Evolutionary conservation across 805 yeast species (phyloP).

Genomic region (Wickerhamomyces subpelliculosus): DNA sequence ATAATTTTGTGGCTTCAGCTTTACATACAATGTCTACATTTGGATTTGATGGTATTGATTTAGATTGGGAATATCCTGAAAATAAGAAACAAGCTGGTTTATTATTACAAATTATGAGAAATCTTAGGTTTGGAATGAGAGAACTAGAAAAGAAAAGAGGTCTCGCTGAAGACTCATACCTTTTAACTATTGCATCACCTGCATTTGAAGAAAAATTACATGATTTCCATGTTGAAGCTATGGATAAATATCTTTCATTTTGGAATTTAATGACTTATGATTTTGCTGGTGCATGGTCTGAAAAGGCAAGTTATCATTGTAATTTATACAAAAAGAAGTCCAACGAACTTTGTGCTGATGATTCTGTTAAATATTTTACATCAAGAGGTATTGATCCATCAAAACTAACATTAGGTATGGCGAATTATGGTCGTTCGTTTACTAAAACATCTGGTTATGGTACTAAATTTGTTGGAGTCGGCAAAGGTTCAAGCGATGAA

Average conservation of each 20-base stretch:
- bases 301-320: conserved; percentile 56
- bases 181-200: conserved; percentile 74
- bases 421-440: conserved; percentile 69
- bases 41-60: conserved; percentile 84
- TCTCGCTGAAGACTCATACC: conserved; percentile 24
- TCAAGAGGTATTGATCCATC: conserved; percentile 33
- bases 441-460: conserved; percentile 36
- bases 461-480: conserved; percentile 34
- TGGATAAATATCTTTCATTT: conserved; percentile 53
- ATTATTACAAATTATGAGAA: conserved; percentile 36
- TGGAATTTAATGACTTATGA: conserved; percentile 95
- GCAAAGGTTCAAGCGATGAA: conserved; percentile 37
- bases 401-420: conserved; percentile 78
- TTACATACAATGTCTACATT: conserved; percentile 39
- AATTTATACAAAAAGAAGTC: conserved; percentile 42
- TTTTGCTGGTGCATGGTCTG: conserved; percentile 74
- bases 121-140: conserved; percentile 34
- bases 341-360: conserved; percentile 39
- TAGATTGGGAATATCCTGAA: conserved; percentile 91
- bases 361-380: conserved; percentile 39
- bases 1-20: conserved; percentile 43
- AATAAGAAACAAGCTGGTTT: conserved; percentile 35
- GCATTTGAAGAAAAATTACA: conserved; percentile 42
- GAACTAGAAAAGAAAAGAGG: conserved; percentile 26
- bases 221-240: conserved; percentile 37